Base-by-base conservation (phyloP, 495 filamentous ascomycete species). In the Xylaria nigripes region DNA sequence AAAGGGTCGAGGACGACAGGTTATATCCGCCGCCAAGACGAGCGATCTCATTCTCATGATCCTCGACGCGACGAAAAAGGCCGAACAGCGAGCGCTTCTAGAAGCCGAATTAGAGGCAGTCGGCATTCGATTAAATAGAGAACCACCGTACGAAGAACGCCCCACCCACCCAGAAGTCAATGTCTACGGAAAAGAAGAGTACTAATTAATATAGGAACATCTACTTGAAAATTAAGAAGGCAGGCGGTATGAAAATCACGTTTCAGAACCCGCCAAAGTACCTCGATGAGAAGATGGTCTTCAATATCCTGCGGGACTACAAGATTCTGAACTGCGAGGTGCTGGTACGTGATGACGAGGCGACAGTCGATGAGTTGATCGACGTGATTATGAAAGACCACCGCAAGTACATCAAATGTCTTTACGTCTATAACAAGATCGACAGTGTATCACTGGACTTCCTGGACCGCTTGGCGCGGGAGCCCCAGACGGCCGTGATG, bases 371-470 rank as follows among this genome's bases (percentile, higher is more conserved):
- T 71, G 93, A 99, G 69, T 86, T 99, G 68, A 97, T 99, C 66
- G 94, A 99, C 68, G 90, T 97, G 41, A 96, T 99, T 71, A 97
- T 96, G 90, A 93, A 91, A 62, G 89, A 95, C 64, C 91, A 99
- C 75, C 80, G 94, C 61, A 97, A 94, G 72, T 99, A 99, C 75
- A 96, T 99, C 74, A 73, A 71, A 50, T 95, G 90, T 64, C 79
- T 99, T 22, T 99, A 99, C 72, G 94, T 96, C 25, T 99, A 99
- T 81, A 99, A 99, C 86, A 99, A 99, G 72, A 95, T 99, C 75
- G 94, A 99, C 76, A 86, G 83, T 68, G 85, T 99, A 61, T 90
- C 87, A 23, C 79, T 99, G 56, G 88, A 96, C 60, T 94, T 91
- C 74, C 81, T 99, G 16, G 87, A 99, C 71, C 80, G 86, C 61